A percentile compares a stretch with the other conserved stretches of the same genome.
Conservation (phyloP, 139 green algal species). For the Coelastrella sp. region DNA sequence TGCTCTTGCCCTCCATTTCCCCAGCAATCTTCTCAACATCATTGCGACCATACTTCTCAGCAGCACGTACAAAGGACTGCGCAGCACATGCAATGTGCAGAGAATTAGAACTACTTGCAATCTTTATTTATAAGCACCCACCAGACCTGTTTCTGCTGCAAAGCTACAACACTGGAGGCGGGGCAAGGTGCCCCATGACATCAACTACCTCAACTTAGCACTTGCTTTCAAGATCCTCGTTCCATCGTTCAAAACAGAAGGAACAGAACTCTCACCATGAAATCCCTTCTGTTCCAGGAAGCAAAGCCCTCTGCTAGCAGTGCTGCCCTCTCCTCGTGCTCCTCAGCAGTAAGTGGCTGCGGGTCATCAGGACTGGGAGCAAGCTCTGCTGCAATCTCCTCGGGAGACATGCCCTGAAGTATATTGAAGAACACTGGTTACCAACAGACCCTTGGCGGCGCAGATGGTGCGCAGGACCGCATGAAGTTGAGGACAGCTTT, state of each 20-base stretch:
- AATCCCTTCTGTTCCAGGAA: slow-evolving; percentile 94
- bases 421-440: not conserved
- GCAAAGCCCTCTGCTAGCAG: slow-evolving; percentile 88
- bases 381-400: slow-evolving; percentile 67
- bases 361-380: slow-evolving; percentile 78
- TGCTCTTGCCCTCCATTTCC: slow-evolving; percentile 95
- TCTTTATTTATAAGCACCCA: too few relatives aligned
- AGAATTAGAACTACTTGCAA: too few relatives aligned
- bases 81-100: not conserved
- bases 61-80: slow-evolving; percentile 91
- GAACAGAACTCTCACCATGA: slow-evolving; percentile 83
- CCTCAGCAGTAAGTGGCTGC: slow-evolving; percentile 90
- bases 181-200: too few relatives aligned
- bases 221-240: too few relatives aligned
- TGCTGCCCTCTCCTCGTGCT: slow-evolving; percentile 74
- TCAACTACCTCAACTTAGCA: too few relatives aligned
- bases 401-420: slow-evolving; percentile 78
- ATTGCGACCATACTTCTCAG: slow-evolving; percentile 91
- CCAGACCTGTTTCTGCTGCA: too few relatives aligned
- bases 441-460: not conserved
- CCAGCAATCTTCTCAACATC: slow-evolving; percentile 80
- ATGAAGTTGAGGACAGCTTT: too few relatives aligned
- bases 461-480: too few relatives aligned
- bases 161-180: too few relatives aligned
- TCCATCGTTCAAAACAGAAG: too few relatives aligned